Conservation (phyloP, 352 stramenopile genomes). For the Globisporangium abappressorium region DNA sequence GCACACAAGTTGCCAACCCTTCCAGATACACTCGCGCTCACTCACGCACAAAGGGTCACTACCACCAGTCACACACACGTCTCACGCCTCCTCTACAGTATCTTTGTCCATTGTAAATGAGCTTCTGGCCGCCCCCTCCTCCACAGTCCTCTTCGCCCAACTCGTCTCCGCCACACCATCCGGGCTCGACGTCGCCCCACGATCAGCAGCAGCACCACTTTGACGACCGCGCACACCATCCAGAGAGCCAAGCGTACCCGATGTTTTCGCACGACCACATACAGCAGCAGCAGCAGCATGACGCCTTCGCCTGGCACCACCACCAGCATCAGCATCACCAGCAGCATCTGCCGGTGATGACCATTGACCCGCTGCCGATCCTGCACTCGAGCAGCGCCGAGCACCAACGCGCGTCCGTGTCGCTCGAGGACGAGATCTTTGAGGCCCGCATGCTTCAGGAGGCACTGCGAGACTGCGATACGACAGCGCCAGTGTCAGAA, state of each 20-base stretch:
- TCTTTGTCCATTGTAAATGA: constrained; percentile 5
- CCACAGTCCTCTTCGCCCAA: background rate
- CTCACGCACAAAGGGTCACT: background rate
- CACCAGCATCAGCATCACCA: background rate
- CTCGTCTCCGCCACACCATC: background rate
- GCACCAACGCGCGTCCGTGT: constrained; percentile 1
- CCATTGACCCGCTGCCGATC: constrained; percentile 12
- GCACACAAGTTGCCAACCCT: background rate
- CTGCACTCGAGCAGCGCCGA: background rate
- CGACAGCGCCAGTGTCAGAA: background rate
- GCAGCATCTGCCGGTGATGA: background rate
- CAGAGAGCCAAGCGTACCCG: background rate
- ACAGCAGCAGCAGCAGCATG: background rate
- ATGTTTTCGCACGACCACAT: background rate
- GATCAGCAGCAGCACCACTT: background rate
- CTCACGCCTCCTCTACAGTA: background rate
- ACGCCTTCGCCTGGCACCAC: constrained; percentile 4
- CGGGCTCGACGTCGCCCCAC: background rate
- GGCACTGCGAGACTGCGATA: constrained; percentile 21
- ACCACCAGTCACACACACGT: background rate
- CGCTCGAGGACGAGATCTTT: constrained; percentile 29
- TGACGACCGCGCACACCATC: background rate
- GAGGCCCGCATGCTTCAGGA: constrained; percentile 36
- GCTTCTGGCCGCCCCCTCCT: constrained; percentile 9
- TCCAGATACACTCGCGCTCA: background rate